A percentile compares a stretch with the other conserved stretches of the same genome.
phyloP scores from a whole-genome alignment of 768 basidiomycete genomes.

The Suillus luteus region DNA sequence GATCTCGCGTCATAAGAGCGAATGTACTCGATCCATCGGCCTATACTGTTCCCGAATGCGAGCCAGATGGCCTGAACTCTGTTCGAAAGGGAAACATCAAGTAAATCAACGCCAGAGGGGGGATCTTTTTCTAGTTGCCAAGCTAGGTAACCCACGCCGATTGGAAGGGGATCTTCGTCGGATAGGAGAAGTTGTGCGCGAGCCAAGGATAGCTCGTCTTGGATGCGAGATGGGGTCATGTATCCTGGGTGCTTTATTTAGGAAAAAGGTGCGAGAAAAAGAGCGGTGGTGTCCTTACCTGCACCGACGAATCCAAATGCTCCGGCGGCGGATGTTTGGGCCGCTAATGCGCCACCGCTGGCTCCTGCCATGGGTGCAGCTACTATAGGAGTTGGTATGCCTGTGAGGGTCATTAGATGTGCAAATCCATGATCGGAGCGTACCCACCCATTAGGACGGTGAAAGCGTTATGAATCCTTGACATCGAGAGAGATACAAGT shows the following conservation, averaged over 20 bases:
- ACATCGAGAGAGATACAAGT: neutral
- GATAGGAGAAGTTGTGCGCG: constrained; percentile 42
- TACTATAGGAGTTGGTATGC: constrained; percentile 59
- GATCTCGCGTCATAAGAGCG: constrained; percentile 52
- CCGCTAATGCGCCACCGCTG: constrained; percentile 61
- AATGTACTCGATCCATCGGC: constrained; percentile 61
- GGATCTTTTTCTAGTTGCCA: constrained; percentile 66
- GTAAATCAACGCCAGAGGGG: constrained; percentile 40
- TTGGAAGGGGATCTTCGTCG: constrained; percentile 41
- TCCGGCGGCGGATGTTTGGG: constrained; percentile 64
- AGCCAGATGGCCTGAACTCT: constrained; percentile 73
- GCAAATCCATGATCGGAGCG: neutral
- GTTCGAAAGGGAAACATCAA: constrained; percentile 54
- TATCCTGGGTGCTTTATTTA: constrained; percentile 43
- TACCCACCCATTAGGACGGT: constrained; percentile 6
- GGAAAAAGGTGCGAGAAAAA: too few species aligned
- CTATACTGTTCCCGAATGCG: constrained; percentile 62
- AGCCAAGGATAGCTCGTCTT: constrained; percentile 54
- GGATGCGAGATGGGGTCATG: constrained; percentile 44
- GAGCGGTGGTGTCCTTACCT: constrained; percentile 32
- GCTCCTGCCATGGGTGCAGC: constrained; percentile 73
- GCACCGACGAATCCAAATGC: constrained; percentile 77
- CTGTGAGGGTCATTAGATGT: constrained; percentile 42
- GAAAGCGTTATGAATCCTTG: neutral
- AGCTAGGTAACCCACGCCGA: constrained; percentile 76